Conservation (phyloP, 2,329 filamentous ascomycete species). For the Aspergillus tanneri region DNA sequence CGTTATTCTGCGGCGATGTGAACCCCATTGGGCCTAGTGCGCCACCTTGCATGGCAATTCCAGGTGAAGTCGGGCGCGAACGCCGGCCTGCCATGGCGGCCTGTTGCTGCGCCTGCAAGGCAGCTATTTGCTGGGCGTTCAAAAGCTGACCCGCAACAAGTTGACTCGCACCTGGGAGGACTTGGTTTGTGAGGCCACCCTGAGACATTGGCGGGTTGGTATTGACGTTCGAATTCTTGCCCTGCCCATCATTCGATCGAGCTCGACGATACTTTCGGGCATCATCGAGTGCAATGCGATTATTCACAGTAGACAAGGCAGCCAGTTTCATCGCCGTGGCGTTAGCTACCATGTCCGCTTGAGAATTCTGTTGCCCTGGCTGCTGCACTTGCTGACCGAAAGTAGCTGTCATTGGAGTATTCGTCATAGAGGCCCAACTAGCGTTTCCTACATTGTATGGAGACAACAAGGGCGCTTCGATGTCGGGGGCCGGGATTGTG, state of each 20-base stretch:
- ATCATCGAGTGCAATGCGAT: constrained; percentile 93
- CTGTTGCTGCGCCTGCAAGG: constrained; percentile 68
- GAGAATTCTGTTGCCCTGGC: constrained; percentile 51
- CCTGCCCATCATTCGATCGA: constrained; percentile 75
- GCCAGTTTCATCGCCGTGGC: constrained; percentile 99
- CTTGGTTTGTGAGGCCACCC: constrained; percentile 58
- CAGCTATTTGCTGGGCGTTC: constrained; percentile 79
- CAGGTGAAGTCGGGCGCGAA: constrained; percentile 86
- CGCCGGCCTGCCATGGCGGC: constrained; percentile 63
- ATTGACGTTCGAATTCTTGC: constrained; percentile 41
- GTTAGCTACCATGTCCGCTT: constrained; percentile 98
- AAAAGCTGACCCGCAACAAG: constrained; percentile 86
- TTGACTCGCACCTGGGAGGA: constrained; percentile 70
- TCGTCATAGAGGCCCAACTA: constrained; percentile 98
- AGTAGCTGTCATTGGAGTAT: constrained; percentile 89
- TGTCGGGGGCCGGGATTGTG: constrained; percentile 71
- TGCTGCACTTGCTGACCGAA: constrained; percentile 61
- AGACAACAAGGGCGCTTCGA: constrained; percentile 80
- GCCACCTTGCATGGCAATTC: constrained; percentile 71
- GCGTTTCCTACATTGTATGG: constrained; percentile 74
- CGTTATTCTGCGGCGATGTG: constrained; percentile 88
- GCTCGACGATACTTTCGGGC: constrained; percentile 93
- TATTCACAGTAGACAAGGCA: constrained; percentile 95
- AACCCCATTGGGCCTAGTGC: constrained; percentile 67
- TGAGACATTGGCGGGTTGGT: constrained; percentile 64